A percentile compares a stretch with the other conserved stretches of the same genome.
Conservation (phyloP, 1,284 basidiomycete genomes). For the Ganoderma sp. region DNA sequence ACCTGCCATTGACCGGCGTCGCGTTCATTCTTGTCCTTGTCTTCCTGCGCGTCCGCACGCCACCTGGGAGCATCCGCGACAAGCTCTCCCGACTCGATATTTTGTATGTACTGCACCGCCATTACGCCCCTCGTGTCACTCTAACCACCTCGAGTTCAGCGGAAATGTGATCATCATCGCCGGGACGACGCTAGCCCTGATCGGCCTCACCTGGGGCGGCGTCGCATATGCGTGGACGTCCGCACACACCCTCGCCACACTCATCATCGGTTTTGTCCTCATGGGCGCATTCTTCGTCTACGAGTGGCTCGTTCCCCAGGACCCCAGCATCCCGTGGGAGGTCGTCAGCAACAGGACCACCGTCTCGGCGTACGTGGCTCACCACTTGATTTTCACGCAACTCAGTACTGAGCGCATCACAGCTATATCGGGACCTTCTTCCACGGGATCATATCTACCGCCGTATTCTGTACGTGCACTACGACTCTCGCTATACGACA, state of each 20-base stretch:
- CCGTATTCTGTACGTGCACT: constrained; percentile 32
- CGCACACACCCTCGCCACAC: constrained; percentile 30
- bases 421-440: constrained; percentile 36
- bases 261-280: constrained; percentile 32
- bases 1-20: constrained; percentile 31
- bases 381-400: background rate
- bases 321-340: constrained; percentile 36
- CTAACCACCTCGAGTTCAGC: constrained; percentile 15
- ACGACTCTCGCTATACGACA: constrained; percentile 31
- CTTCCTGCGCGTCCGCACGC: constrained; percentile 38
- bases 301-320: constrained; percentile 22
- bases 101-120: constrained; percentile 1
- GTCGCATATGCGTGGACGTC: constrained; percentile 29
- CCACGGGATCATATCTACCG: constrained; percentile 21
- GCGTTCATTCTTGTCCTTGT: constrained; percentile 27
- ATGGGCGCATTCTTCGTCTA: constrained; percentile 30
- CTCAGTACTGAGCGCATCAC: background rate
- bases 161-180: constrained; percentile 32
- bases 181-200: constrained; percentile 25
- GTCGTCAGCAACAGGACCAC: constrained; percentile 42
- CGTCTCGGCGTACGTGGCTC: constrained; percentile 36
- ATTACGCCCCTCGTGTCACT: no score
- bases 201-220: constrained; percentile 36
- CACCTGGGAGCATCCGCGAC: constrained; percentile 34
- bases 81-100: constrained; percentile 36